Base-by-base conservation (phyloP, 495 filamentous ascomycete species). In the Rhypophila decipiens region DNA sequence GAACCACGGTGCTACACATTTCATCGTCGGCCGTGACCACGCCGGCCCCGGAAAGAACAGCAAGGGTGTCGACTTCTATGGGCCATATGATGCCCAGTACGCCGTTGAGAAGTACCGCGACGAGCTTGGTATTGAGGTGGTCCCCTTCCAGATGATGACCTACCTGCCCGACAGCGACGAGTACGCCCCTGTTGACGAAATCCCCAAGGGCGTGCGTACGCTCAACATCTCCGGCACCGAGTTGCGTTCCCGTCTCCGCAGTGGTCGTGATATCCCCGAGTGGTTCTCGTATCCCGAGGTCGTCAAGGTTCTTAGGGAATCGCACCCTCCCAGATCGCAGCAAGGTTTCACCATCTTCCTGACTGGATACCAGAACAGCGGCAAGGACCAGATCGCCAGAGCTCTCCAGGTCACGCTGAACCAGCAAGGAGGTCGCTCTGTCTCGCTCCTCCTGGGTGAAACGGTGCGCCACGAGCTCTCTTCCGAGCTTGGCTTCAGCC, bases 211-310 rank as follows among this genome's bases (percentile, higher is more conserved):
- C 42, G 75, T 84, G 55, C 85, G 90, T 58, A 97, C 94, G 19
- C 83, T 96, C 44, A 91, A 98, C 76, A 97, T 98, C 70, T 93
- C 87, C 44, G 93, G 93, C 48, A 95, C 89, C 22, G 93, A 98
- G 71, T 86, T 98, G 56, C 90, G 93, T 53, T 78, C 82, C 43
- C 86, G 93, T 51, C 80, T 98, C 42, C 83, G 88, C 56, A 90
- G 84, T 44, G 93, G 93, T 46, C 84, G 83, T 52, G 88, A 95
- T 53, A 98, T 98, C 61, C 93, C 93, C 47, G 89, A 94, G 66
- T 98, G 93, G 93, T 98, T 98, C 78, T 97, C 93, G 18, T 98
- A 98, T 73, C 90, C 94, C 48, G 94, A 98, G 73, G 94, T 98
- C 53, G 93, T 98, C 68, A 83, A 82, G 66, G 93, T 97, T 38